A percentile compares a stretch with the other conserved stretches of the same genome.
phyloP scores from a whole-genome alignment of 2,329 filamentous ascomycete species.

The Diaporthe aspalathi region DNA sequence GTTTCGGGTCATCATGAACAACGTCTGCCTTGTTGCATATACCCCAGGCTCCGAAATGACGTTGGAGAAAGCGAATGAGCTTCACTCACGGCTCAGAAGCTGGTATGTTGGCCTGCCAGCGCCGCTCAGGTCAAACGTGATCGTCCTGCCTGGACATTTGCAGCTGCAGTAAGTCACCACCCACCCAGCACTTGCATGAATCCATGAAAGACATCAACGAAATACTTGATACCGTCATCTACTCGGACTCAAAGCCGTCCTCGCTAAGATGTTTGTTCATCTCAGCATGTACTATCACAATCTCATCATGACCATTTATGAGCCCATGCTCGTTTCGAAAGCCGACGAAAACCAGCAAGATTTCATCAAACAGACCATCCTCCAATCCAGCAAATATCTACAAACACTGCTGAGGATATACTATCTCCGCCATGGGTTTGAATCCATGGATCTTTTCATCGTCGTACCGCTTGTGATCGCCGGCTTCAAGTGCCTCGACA shows the following conservation, averaged over 20 bases:
- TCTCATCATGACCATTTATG: slow-evolving; percentile 37
- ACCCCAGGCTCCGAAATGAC: background rate
- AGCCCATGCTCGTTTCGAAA: slow-evolving; percentile 41
- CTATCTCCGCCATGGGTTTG: slow-evolving; percentile 49
- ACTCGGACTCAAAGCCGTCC: background rate
- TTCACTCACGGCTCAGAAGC: background rate
- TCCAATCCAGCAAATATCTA: slow-evolving; percentile 40
- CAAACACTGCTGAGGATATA: slow-evolving; percentile 47
- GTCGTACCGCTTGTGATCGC: slow-evolving; percentile 49
- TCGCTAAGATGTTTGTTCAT: background rate
- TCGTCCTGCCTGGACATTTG: slow-evolving; percentile 2
- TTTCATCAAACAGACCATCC: slow-evolving; percentile 41
- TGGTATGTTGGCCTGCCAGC: background rate
- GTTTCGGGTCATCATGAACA: slow-evolving; percentile 1
- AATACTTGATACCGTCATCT: too few species aligned
- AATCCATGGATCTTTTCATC: slow-evolving; percentile 42
- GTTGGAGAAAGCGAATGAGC: background rate
- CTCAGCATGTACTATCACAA: slow-evolving; percentile 9
- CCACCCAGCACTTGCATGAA: background rate
- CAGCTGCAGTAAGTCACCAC: background rate
- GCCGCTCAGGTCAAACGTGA: background rate
- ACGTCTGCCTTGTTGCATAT: background rate
- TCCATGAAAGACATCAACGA: background rate
- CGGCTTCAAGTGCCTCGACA: slow-evolving; percentile 45
- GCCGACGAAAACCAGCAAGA: background rate